A percentile compares a stretch with the other conserved stretches of the same genome.
Conservation (phyloP, 352 stramenopile genomes). For the Phytophthora megakarya region DNA sequence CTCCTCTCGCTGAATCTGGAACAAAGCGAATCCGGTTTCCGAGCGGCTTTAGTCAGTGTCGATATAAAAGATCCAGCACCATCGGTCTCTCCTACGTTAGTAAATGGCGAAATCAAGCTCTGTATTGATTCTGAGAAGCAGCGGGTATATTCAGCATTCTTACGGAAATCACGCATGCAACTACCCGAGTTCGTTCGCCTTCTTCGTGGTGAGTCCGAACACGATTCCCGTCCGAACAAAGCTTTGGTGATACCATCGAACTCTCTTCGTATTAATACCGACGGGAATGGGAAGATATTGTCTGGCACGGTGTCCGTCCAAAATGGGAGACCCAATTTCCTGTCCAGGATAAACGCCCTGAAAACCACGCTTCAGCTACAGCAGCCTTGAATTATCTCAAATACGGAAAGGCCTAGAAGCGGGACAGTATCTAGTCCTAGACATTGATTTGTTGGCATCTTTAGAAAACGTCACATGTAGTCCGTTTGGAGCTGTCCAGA, state of each 20-base stretch:
- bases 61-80: background rate
- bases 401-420: too few species aligned
- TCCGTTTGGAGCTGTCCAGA: too few species aligned
- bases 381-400: too few species aligned
- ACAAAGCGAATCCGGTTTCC: background rate
- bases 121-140: conserved; percentile 10
- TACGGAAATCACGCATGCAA: conserved; percentile 1
- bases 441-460: too few species aligned
- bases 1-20: background rate
- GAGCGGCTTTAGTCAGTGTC: background rate
- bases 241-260: conserved; percentile 6
- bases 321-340: too few species aligned
- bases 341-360: too few species aligned
- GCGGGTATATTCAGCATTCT: conserved; percentile 6
- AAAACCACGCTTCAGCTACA: too few species aligned
- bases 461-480: too few species aligned
- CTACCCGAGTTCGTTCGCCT: conserved; percentile 16
- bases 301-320: conserved; percentile 3
- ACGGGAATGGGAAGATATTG: conserved; percentile 5
- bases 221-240: conserved; percentile 12
- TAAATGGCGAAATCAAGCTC: background rate
- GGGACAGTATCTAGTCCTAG: too few species aligned
- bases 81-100: background rate
- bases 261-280: conserved; percentile 15
- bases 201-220: conserved; percentile 7